phyloP scores from a whole-genome alignment of 176 grass and related monocot genomes.

The Carex pumila region DNA sequence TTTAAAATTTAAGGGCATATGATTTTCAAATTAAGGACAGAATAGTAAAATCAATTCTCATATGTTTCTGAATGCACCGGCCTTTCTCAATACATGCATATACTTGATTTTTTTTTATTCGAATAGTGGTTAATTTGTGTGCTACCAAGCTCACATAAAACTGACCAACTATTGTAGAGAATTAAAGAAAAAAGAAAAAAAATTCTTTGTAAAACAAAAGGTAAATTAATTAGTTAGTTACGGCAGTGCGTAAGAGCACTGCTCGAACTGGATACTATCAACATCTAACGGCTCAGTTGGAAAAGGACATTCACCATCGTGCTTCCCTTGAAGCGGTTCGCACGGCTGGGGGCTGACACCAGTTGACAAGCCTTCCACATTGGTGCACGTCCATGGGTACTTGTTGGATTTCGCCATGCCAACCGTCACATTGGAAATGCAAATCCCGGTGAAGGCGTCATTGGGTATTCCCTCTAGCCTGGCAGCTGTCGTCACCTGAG shows the following conservation, averaged over 20 bases:
- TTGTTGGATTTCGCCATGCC: slow-evolving; percentile 52
- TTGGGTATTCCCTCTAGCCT: slow-evolving; percentile 67
- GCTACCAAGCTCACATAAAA: neutral
- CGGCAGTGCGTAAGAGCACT: slow-evolving; percentile 41
- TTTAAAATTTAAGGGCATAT: neutral
- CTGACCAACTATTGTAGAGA: neutral
- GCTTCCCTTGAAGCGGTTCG: slow-evolving; percentile 27
- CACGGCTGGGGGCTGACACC: slow-evolving; percentile 56
- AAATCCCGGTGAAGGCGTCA: slow-evolving; percentile 54
- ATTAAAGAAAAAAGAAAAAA: neutral
- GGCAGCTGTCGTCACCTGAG: slow-evolving; percentile 43
- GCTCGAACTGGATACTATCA: slow-evolving; percentile 37
- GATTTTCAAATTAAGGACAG: neutral
- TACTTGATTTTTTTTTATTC: neutral
- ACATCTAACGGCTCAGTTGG: slow-evolving; percentile 46
- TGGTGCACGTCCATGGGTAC: slow-evolving; percentile 56
- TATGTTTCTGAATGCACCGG: neutral
- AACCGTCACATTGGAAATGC: slow-evolving; percentile 69
- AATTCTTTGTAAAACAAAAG: neutral
- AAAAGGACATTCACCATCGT: slow-evolving; percentile 45
- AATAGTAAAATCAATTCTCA: neutral
- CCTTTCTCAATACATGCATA: neutral
- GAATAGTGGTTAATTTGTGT: neutral
- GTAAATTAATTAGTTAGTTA: neutral
- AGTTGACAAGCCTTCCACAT: slow-evolving; percentile 53